phyloP scores from a whole-genome alignment of 192 early-diverging fungal species.

The Coemansia pectinata region DNA sequence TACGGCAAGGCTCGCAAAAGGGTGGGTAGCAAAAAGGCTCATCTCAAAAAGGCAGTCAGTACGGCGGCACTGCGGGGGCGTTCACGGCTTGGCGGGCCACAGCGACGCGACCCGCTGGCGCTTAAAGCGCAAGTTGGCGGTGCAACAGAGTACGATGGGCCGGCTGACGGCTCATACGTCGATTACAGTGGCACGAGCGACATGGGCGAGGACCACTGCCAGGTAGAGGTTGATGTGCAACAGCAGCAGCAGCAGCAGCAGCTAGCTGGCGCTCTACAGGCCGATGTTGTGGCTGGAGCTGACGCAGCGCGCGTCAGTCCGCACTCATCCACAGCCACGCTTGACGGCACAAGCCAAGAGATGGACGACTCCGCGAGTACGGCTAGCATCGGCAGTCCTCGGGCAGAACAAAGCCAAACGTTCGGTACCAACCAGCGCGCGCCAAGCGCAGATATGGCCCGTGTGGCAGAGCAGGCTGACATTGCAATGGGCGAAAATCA shows the following conservation, averaged over 20 bases:
- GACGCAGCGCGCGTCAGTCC: constrained; percentile 22
- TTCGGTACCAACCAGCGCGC: constrained; percentile 5
- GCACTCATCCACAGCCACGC: constrained; percentile 51
- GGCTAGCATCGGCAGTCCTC: constrained; percentile 45
- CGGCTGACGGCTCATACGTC: constrained; percentile 43
- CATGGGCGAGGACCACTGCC: background rate
- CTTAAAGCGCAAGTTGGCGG: background rate
- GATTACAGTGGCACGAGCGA: constrained; percentile 44
- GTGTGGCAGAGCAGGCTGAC: background rate
- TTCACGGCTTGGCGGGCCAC: constrained; percentile 10
- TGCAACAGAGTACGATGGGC: constrained; percentile 3
- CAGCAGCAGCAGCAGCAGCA: constrained; percentile 9
- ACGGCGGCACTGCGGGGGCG: constrained; percentile 40
- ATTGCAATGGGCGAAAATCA: background rate
- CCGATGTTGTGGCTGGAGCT: background rate
- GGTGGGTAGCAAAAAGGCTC: constrained; percentile 22
- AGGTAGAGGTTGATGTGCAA: background rate
- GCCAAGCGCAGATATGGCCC: background rate
- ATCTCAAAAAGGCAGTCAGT: constrained; percentile 41
- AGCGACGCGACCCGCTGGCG: constrained; percentile 18
- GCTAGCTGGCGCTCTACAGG: background rate
- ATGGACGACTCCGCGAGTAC: constrained; percentile 40
- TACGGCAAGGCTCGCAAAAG: constrained; percentile 21
- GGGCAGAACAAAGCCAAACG: background rate
- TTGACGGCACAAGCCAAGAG: constrained; percentile 33